Evolutionary conservation across 257 asterid genomes (phyloP), one percentile per base, ranked within the genome.

Genomic region (Capsicum chinense): DNA sequence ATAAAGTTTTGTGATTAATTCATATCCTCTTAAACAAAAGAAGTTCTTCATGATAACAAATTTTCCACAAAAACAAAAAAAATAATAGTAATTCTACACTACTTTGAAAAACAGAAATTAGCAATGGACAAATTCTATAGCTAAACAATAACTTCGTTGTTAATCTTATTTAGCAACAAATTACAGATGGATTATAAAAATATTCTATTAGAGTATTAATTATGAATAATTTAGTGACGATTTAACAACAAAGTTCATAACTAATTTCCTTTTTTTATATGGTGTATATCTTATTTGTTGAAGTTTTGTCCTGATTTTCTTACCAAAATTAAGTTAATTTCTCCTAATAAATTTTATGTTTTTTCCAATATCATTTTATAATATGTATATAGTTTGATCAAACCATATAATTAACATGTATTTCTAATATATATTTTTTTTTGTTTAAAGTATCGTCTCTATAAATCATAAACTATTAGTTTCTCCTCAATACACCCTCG

Each of bases 61-160:
- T 2, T 26, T 33, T 2, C 10, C 47, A 59, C 11, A 59, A 4
- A 7, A 13, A 9, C 9, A 15, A 58, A 58, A 15, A 59, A 4
- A 2, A 17, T 12, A 7, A 59, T 59, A 7, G 66, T 5, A 59
- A 59, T 59, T 59, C 33, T 59, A 56, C 7, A 5, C 60, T 56
- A 13, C 2, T 44, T 47, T 1, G 14, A 0, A 56, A 14, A 5
- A 63, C 0, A 63, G 0, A 5, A 63, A 63, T 11, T 63, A 63
- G 9, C 6, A 3, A 26, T 0, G 3, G 2, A 63, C 0, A 63
- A 63, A 63, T 63, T 63, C 0, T 21, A 5, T 63, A 26, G 0
- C 8, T 63, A 63, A 63, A 63, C 2, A 21, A 63, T 26, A 48
- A 48, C 4, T 7, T 48, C 6, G 6, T 44, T 62, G 3, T 19